Base-by-base conservation (phyloP, 768 basidiomycete genomes). In the Boletus rufocinnamomeus region DNA sequence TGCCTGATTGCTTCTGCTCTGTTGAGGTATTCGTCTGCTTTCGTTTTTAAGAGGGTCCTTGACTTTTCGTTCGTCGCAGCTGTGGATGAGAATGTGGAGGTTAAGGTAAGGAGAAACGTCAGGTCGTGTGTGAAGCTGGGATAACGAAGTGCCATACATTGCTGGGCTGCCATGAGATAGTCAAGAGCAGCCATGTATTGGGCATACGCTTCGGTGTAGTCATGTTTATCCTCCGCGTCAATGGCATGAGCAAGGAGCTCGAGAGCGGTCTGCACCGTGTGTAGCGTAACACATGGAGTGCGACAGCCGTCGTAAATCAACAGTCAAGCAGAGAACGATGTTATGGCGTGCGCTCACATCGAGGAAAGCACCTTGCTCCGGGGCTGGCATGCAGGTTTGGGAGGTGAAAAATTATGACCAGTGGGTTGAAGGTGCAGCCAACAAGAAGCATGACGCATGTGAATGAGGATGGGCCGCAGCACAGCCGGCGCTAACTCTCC, bases 151-250 rank as follows among this genome's bases (percentile, higher is more conserved):
- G 11, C 14, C 13, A 25, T 63, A 93, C 93, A 92, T 74, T 93
- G 93, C 70, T 93, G 79, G 16, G 94, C 93, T 66, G 97, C 89
- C 89, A 97, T 93, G 75, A 98, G 98, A 74, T 95, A 98, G 72
- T 98, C 96, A 57, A 98, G 82, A 2, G 93, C 82, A 76, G 97
- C 94, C 79, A 89, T 88, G 76, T 96, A 95, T 63, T 86, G 82
- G 75, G 90, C 94, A 82, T 91, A 95, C 19, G 95, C 94, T 69
- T 94, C 93, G 8, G 83, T 79, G 77, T 97, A 98, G 74, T 95
- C 90, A 74, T 88, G 86, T 72, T 90, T 91, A 56, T 83, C 82
- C 76, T 98, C 96, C 62, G 90, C 88, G 53, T 91, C 90, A 66
- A 95, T 94, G 46, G 94, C 94, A 67, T 83, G 82, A 72, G 94